Evolutionary conservation across 1,139 yeast species (phyloP).

Genomic region (Saccharomyces hybrid): DNA sequence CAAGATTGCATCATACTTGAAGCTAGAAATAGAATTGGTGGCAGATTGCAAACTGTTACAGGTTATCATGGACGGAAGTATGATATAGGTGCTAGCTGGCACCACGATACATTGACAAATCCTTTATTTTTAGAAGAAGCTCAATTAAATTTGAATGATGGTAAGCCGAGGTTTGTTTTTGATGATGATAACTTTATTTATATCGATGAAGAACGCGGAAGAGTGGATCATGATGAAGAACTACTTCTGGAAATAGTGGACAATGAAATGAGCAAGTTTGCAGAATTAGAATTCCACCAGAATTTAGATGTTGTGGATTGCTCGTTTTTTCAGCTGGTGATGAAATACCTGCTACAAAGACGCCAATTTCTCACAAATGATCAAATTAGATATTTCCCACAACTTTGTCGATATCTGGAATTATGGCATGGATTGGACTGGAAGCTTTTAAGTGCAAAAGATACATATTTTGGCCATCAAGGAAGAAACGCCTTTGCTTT

Average conservation of each 20-base stretch:
- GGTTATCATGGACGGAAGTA: slow-evolving; percentile 35
- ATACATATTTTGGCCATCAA: slow-evolving; percentile 54
- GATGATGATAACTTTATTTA: slow-evolving; percentile 40
- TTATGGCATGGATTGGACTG: slow-evolving; percentile 75
- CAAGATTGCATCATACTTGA: slow-evolving; percentile 46
- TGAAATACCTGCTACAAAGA: slow-evolving; percentile 41
- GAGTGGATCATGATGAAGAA: slow-evolving; percentile 27
- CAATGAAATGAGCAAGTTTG: slow-evolving; percentile 53
- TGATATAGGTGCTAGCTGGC: slow-evolving; percentile 88
- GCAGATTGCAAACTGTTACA: slow-evolving; percentile 41
- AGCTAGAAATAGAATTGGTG: slow-evolving; percentile 54
- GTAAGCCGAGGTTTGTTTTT: slow-evolving; percentile 29
- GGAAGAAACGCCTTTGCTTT: slow-evolving; percentile 68
- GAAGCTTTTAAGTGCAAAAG: slow-evolving; percentile 59
- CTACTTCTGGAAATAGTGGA: slow-evolving; percentile 41
- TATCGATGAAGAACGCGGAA: slow-evolving; percentile 30
- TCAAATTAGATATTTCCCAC: slow-evolving; percentile 46
- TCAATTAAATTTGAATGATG: slow-evolving; percentile 21
- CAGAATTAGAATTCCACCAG: slow-evolving; percentile 47
- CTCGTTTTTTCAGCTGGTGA: slow-evolving; percentile 43
- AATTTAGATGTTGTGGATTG: slow-evolving; percentile 44
- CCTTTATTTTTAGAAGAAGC: slow-evolving; percentile 53
- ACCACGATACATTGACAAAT: slow-evolving; percentile 71
- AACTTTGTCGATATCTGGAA: slow-evolving; percentile 51
- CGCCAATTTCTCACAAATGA: slow-evolving; percentile 42